Conservation (phyloP, 148 eudicot species). For the Oxyria digyna region DNA sequence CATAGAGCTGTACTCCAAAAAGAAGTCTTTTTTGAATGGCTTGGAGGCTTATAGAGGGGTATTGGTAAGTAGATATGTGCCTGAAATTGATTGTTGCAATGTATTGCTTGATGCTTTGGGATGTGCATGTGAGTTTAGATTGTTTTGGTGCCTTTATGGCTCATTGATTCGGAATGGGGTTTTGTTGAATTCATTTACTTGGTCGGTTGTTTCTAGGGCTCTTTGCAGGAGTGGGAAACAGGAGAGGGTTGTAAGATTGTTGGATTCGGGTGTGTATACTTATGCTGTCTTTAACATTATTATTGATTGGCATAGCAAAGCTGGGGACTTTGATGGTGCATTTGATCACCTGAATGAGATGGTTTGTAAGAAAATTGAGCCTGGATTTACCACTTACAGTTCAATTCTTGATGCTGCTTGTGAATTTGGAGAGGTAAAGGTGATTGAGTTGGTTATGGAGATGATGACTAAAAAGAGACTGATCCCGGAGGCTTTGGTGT, state of each 20-base stretch:
- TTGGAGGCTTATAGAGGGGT: constrained; percentile 36
- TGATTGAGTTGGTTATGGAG: constrained; percentile 26
- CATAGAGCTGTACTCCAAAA: constrained; percentile 45
- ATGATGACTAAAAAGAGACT: constrained; percentile 40
- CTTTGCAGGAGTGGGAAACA: constrained; percentile 47
- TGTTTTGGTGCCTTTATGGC: constrained; percentile 52
- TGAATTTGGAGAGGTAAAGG: constrained; percentile 26
- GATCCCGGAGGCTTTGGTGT: constrained; percentile 16
- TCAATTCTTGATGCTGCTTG: constrained; percentile 76
- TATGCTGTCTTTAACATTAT: constrained; percentile 34
- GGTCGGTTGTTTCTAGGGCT: constrained; percentile 48
- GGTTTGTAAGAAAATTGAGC: constrained; percentile 30
- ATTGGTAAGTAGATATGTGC: constrained; percentile 22
- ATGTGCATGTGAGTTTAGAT: constrained; percentile 27
- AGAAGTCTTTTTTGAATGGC: constrained; percentile 35
- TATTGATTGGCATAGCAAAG: constrained; percentile 46
- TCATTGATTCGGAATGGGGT: constrained; percentile 51
- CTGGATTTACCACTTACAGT: constrained; percentile 51
- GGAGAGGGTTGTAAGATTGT: constrained; percentile 38
- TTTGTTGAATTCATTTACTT: constrained; percentile 30
- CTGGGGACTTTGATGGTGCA: constrained; percentile 53
- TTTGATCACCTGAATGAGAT: constrained; percentile 35
- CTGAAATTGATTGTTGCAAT: constrained; percentile 43
- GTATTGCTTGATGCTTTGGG: constrained; percentile 37
- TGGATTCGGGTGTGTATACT: constrained; percentile 37